Evolutionary conservation across 2,329 filamentous ascomycete species (phyloP).

Genomic region (Fonsecaea multimorphosa): DNA sequence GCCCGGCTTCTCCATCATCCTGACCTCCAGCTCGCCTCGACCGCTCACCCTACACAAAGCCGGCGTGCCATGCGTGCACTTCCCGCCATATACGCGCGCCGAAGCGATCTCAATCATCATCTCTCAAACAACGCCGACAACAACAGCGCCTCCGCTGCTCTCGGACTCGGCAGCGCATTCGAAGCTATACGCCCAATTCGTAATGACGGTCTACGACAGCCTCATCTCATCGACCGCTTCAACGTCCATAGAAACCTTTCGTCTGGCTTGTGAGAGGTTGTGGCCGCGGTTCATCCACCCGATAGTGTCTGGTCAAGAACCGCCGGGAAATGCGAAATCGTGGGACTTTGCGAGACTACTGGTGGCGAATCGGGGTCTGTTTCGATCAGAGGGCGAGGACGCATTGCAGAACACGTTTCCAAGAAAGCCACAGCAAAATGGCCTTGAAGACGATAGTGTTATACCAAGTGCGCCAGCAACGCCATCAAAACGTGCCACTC

Average conservation of each 20-base stretch:
- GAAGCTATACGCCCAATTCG: slow-evolving; percentile 69
- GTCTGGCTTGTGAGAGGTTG: slow-evolving; percentile 71
- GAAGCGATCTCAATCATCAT: slow-evolving; percentile 80
- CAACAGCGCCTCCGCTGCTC: no score
- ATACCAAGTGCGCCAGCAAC: background rate
- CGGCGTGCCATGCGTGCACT: slow-evolving; percentile 77
- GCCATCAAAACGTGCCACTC: background rate
- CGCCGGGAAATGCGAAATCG: slow-evolving; percentile 61
- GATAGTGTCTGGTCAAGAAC: slow-evolving; percentile 69
- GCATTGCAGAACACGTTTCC: slow-evolving; percentile 48
- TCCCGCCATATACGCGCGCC: slow-evolving; percentile 80
- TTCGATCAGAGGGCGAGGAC: slow-evolving; percentile 54
- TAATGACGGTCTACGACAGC: slow-evolving; percentile 83
- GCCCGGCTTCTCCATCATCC: slow-evolving; percentile 74
- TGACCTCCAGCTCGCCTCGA: slow-evolving; percentile 75
- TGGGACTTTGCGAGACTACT: slow-evolving; percentile 86
- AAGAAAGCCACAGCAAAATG: background rate
- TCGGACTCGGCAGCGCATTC: slow-evolving; percentile 29
- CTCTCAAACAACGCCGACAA: slow-evolving; percentile 45
- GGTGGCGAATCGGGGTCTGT: slow-evolving; percentile 56
- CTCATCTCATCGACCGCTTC: slow-evolving; percentile 79
- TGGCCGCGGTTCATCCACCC: slow-evolving; percentile 87
- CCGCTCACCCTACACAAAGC: slow-evolving; percentile 72
- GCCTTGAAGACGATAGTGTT: background rate
- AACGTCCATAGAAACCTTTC: slow-evolving; percentile 73